Base-by-base conservation (phyloP, 805 yeast species). In the baker's yeast (Saccharomyces cerevisiae) region DNA sequence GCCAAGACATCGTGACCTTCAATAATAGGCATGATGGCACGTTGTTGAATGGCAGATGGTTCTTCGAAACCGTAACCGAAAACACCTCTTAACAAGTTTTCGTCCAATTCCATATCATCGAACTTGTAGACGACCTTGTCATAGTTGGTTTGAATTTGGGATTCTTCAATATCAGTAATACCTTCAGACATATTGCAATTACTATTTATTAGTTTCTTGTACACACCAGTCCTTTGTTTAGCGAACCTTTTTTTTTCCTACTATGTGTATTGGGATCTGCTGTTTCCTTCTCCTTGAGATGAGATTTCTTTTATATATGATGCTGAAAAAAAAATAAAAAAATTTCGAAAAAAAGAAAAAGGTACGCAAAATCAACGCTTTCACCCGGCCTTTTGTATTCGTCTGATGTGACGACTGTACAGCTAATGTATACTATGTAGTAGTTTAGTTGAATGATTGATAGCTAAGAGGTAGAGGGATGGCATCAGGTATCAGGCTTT, bases 11-110 rank as follows among this genome's bases (percentile, higher is more conserved):
- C 97, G 72, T 89, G 83, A 50, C 96, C 97, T 66, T 83, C 83
- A 64, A 89, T 85, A 72, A 92, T 90, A 70, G 94, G 97, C 74
- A 85, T 76, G 63, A 91, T 92, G 58, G 97, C 98, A 72, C 97
- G 82, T 68, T 89, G 89, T 76, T 91, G 98, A 75, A 91, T 91
- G 54, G 97, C 91, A 51, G 96, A 89, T 58, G 98, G 98, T 52
- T 82, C 80, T 75, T 90, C 97, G 73, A 88, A 91, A 70, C 97
- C 97, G 76, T 85, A 87, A 61, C 85, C 86, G 70, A 80, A 88
- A 61, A 88, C 82, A 61, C 88, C 83, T 62, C 78, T 72, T 54
- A 79, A 68, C 47, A 80, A 65, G 48, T 75, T 76, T 27, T 84
- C 87, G 70, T 85, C 85, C 66, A 85, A 74, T 74, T 82, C 76